These are phyloP conservation scores for Globisporangium solare DNA, from an alignment of 352 stramenopile species.

Conservation along the genomic window DNA sequence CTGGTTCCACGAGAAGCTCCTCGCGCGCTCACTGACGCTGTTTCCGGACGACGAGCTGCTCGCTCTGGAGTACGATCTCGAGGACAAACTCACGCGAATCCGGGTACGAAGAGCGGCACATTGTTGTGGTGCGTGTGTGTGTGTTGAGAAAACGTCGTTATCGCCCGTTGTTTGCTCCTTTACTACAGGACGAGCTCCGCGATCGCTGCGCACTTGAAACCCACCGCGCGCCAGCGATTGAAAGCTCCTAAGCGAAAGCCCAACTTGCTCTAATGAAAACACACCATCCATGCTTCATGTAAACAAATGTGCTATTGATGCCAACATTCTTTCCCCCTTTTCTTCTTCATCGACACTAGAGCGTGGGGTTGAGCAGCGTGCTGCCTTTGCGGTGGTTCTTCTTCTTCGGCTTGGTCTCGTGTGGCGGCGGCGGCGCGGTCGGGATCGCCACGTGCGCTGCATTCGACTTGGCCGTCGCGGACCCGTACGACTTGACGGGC, in stretches of 20 bases:
- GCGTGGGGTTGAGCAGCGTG: slow-evolving; percentile 13
- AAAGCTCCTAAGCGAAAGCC: neutral
- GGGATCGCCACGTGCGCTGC: slow-evolving; percentile 6
- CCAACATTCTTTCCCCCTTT: neutral
- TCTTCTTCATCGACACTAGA: neutral
- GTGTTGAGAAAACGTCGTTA: neutral
- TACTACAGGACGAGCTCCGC: slow-evolving; percentile 24
- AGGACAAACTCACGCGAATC: slow-evolving; percentile 43
- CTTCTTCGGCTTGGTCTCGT: slow-evolving; percentile 2
- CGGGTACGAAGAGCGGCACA: slow-evolving; percentile 12
- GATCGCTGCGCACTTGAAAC: slow-evolving; percentile 3
- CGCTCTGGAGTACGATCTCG: slow-evolving; percentile 42
- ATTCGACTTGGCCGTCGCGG: neutral
- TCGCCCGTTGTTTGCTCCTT: neutral
- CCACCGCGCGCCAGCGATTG: slow-evolving; percentile 3
- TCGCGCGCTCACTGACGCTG: slow-evolving; percentile 46
- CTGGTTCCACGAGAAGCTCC: slow-evolving; percentile 59
- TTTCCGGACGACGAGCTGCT: slow-evolving; percentile 39
- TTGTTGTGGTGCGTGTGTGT: neutral
- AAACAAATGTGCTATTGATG: neutral
- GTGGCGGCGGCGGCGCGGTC: neutral
- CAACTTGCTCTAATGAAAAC: too few relatives aligned
- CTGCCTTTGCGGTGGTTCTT: slow-evolving; percentile 7
- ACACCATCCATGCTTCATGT: too few relatives aligned
- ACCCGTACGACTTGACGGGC: slow-evolving; percentile 12